Evolutionary conservation across 495 filamentous ascomycete species (phyloP).

Genomic region (Darksidea phi): DNA sequence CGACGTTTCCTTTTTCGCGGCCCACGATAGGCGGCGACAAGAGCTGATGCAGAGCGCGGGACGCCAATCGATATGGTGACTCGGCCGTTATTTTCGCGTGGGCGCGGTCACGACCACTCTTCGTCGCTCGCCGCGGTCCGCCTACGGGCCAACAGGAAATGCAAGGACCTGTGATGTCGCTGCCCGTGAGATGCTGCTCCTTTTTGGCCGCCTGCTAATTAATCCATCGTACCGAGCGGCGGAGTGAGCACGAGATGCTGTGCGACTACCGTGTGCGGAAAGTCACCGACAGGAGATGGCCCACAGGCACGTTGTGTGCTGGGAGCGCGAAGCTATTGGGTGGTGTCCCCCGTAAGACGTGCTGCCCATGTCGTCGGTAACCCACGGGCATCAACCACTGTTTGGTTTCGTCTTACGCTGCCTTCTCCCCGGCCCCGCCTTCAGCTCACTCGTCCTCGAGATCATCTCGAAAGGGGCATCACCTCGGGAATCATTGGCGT

Average conservation of each 20-base stretch:
- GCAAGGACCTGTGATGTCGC: neutral
- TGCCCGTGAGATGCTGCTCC: neutral
- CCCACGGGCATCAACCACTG: conserved; percentile 20
- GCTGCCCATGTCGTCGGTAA: conserved; percentile 17
- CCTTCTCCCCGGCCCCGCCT: conserved; percentile 10
- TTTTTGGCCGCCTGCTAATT: neutral
- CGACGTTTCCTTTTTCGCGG: neutral
- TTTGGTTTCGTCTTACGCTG: conserved; percentile 11
- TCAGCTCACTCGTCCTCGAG: no score
- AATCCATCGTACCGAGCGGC: neutral
- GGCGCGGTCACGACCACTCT: neutral
- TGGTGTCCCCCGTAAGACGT: conserved; percentile 2
- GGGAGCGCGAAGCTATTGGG: conserved; percentile 6
- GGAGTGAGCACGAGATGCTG: neutral
- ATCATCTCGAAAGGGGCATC: neutral
- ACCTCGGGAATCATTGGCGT: neutral
- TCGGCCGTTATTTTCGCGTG: neutral
- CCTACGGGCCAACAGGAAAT: neutral
- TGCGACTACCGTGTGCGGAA: neutral
- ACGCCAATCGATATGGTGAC: neutral
- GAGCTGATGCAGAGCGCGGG: neutral
- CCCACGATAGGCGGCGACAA: neutral
- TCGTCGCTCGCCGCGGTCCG: neutral
- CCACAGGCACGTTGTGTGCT: conserved; percentile 23
- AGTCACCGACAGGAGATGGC: conserved; percentile 9